Base-by-base conservation (phyloP, 495 filamentous ascomycete genomes). In the Hypoxylon perforatum region DNA sequence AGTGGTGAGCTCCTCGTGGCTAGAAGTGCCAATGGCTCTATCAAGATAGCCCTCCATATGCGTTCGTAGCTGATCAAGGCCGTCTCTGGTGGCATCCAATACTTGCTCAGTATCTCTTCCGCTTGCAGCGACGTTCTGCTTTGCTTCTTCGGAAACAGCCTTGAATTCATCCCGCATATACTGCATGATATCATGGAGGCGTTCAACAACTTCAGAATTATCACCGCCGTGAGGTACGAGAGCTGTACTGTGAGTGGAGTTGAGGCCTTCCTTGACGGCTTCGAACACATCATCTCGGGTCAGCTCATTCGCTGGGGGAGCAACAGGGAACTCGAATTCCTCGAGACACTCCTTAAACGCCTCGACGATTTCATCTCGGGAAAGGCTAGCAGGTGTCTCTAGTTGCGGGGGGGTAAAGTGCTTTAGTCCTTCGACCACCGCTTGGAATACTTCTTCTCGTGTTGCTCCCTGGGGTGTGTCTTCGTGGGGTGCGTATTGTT, bases 21-120 rank as follows among this genome's bases (percentile, higher is more conserved):
- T 91, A 17, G 72, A 64, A 17, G 62, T 38, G 8, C 46, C 61
- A 5, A 56, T 23, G 15, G 61, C 66, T 53, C 38, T 65, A 50
- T 73, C 67, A 25, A 72, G 60, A 63, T 92, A 92, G 17, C 78
- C 79, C 76, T 93, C 90, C 50, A 93, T 89, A 55, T 92, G 87
- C 19, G 82, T 81, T n/a, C 91, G 87, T 3, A 97, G 84, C 49
- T 85, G 86, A 65, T 94, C 91, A 36, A 97, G 84, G 2, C 92
- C 92, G 73, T 96, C 92, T 71, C 91, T 93, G 57, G 94, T 86
- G 1, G 92, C 90, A 72, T 94, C 91, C 1, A 96, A 81, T 21
- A 96, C 85, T 67, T 95, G 88, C 72, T 94, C 91, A 0, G 90
- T 92, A 70, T 93, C 91, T 51, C 85, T 81, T 42, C 90, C 91